A percentile compares a stretch with the other conserved stretches of the same genome.
phyloP scores from a whole-genome alignment of 139 green algal species.

The Tetraselmis chui region DNA sequence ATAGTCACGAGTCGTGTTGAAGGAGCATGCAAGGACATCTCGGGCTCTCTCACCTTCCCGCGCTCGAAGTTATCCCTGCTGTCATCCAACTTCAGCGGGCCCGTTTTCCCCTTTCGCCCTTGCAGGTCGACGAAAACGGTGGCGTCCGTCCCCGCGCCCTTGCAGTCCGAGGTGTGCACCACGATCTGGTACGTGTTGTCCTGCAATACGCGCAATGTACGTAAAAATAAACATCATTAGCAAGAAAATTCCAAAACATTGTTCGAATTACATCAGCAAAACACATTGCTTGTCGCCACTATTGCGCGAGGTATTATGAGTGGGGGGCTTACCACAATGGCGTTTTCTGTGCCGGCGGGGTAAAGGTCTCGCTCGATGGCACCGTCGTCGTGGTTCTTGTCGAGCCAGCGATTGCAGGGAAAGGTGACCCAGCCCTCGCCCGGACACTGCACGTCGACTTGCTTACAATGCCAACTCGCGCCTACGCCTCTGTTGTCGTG shows the following conservation, averaged over 20 bases:
- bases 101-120: slow-evolving; percentile 16
- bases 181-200: slow-evolving; percentile 22
- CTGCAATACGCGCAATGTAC: too few species aligned
- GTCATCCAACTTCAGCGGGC: slow-evolving; percentile 15
- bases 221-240: too few species aligned
- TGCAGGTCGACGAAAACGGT: slow-evolving; percentile 49
- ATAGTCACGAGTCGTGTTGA: too few species aligned
- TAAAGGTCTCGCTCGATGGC: slow-evolving; percentile 39
- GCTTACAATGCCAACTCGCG: slow-evolving; percentile 12
- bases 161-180: slow-evolving; percentile 30
- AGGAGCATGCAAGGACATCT: background rate
- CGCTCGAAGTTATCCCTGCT: slow-evolving; percentile 42
- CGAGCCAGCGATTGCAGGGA: slow-evolving; percentile 36
- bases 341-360: slow-evolving; percentile 3
- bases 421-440: slow-evolving; percentile 11
- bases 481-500: background rate
- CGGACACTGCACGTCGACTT: background rate
- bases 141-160: slow-evolving; percentile 47
- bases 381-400: slow-evolving; percentile 31
- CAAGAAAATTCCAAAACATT: too few species aligned
- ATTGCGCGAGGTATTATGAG: too few species aligned
- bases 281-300: too few species aligned
- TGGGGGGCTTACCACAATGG: background rate
- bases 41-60: slow-evolving; percentile 1
- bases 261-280: too few species aligned